Evolutionary conservation across 163 green algal species (phyloP).

Genomic region (Chlamydomonas reinhardtii): DNA sequence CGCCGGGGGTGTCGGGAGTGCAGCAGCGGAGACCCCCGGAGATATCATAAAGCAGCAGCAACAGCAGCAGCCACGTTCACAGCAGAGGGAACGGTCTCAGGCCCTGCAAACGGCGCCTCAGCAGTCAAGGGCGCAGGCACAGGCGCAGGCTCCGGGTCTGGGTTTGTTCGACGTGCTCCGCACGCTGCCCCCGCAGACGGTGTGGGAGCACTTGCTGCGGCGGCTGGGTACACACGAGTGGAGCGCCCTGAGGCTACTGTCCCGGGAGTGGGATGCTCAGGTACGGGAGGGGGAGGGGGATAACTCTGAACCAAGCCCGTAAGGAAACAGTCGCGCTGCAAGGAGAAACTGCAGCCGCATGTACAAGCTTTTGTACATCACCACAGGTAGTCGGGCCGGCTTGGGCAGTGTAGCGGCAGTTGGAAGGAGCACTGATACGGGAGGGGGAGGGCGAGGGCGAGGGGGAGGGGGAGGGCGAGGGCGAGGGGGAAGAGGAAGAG

Average conservation of each 20-base stretch:
- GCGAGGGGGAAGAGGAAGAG: too few relatives aligned
- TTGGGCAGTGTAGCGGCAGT: too few relatives aligned
- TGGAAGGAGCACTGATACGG: too few relatives aligned
- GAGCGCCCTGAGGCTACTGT: constrained; percentile 28
- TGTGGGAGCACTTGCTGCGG: neutral
- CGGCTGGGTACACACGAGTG: neutral
- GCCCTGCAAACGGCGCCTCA: neutral
- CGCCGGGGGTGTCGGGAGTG: too few relatives aligned
- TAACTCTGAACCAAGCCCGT: too few relatives aligned
- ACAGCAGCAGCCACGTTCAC: neutral
- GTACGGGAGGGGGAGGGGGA: neutral
- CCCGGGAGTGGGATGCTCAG: constrained; percentile 26
- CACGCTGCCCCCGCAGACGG: neutral
- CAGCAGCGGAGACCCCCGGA: neutral
- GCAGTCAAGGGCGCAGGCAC: neutral
- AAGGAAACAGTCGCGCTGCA: too few relatives aligned
- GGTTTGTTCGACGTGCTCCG: constrained; percentile 35
- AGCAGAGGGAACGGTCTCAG: neutral
- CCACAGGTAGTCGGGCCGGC: too few relatives aligned
- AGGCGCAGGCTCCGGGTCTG: neutral
- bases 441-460: too few relatives aligned
- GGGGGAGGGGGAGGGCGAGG: too few relatives aligned
- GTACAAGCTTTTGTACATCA: too few relatives aligned
- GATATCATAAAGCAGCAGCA: too few relatives aligned
- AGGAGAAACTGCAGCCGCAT: too few relatives aligned